These are phyloP conservation scores for Xanthoconium purpureum DNA, from an alignment of 768 basidiomycete species.

Conservation along the genomic window DNA sequence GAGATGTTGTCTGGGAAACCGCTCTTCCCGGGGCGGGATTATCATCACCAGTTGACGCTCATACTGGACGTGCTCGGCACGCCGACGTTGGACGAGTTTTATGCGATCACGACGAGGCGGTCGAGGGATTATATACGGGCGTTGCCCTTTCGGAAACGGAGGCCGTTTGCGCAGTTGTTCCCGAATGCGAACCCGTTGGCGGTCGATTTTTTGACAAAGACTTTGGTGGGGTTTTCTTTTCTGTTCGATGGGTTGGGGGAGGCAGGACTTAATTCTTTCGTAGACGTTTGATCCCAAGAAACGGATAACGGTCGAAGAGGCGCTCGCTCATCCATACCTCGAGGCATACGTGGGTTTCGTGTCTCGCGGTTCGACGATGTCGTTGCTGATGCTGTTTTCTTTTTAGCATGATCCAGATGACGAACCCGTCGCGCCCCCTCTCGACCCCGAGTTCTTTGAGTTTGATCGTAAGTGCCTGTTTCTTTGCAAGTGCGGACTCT, in stretches of 20 bases:
- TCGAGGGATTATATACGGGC: constrained; percentile 95
- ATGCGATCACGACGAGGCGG: constrained; percentile 88
- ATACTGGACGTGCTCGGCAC: constrained; percentile 98
- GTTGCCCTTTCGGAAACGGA: constrained; percentile 87
- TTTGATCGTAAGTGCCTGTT: constrained; percentile 71
- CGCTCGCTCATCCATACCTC: constrained; percentile 91
- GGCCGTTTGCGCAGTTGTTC: constrained; percentile 80
- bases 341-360: constrained; percentile 74
- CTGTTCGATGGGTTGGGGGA: too few species aligned
- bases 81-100: constrained; percentile 95
- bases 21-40: constrained; percentile 94
- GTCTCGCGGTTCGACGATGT: not conserved
- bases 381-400: constrained; percentile 7
- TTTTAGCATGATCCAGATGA: constrained; percentile 90
- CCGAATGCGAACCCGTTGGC: constrained; percentile 86
- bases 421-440: constrained; percentile 93
- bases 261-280: not conserved
- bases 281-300: constrained; percentile 98
- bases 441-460: constrained; percentile 95
- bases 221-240: constrained; percentile 64
- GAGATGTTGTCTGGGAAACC: constrained; percentile 98
- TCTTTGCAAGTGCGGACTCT: not conserved
- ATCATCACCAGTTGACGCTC: constrained; percentile 92
- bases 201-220: constrained; percentile 76
- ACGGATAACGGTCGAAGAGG: constrained; percentile 91